A percentile compares a stretch with the other conserved stretches of the same genome.
These are phyloP conservation scores for Hypholoma sublateritium DNA, from an alignment of 768 basidiomycete genomes.

Conservation along the genomic window DNA sequence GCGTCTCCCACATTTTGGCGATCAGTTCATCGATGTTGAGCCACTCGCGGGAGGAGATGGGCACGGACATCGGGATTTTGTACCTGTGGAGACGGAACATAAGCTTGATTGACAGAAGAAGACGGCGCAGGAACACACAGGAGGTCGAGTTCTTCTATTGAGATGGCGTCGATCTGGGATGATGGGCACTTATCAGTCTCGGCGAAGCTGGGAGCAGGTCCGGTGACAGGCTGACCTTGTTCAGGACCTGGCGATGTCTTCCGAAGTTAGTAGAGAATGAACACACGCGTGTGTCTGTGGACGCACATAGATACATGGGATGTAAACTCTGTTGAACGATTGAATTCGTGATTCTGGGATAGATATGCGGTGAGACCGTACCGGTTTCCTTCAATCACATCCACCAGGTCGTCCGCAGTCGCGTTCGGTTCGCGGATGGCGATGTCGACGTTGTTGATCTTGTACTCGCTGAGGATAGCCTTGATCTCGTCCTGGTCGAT, in stretches of 20 bases:
- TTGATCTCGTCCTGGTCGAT: slow-evolving; percentile 97
- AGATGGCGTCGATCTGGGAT: slow-evolving; percentile 91
- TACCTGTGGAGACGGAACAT: slow-evolving; percentile 42
- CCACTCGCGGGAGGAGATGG: slow-evolving; percentile 93
- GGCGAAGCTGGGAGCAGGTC: background rate
- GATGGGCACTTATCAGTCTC: slow-evolving; percentile 3
- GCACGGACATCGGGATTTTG: slow-evolving; percentile 95
- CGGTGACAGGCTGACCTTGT: slow-evolving; percentile 58
- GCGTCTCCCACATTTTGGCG: slow-evolving; percentile 89
- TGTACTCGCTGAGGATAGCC: slow-evolving; percentile 92
- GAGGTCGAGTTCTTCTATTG: slow-evolving; percentile 95
- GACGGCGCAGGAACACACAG: slow-evolving; percentile 45
- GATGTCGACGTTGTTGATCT: slow-evolving; percentile 84
- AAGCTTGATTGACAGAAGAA: background rate
- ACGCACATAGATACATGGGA: slow-evolving; percentile 86
- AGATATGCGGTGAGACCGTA: slow-evolving; percentile 26
- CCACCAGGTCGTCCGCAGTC: slow-evolving; percentile 94
- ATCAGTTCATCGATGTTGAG: slow-evolving; percentile 94
- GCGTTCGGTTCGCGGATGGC: slow-evolving; percentile 91
- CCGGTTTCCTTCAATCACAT: slow-evolving; percentile 96
- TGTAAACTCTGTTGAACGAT: slow-evolving; percentile 69
- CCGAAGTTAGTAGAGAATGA: slow-evolving; percentile 1
- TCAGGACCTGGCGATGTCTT: slow-evolving; percentile 55
- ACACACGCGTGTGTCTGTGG: background rate
- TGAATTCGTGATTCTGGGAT: background rate